These are phyloP conservation scores for Colletotrichum phormii DNA, from an alignment of 2,329 filamentous ascomycete species.

Conservation along the genomic window DNA sequence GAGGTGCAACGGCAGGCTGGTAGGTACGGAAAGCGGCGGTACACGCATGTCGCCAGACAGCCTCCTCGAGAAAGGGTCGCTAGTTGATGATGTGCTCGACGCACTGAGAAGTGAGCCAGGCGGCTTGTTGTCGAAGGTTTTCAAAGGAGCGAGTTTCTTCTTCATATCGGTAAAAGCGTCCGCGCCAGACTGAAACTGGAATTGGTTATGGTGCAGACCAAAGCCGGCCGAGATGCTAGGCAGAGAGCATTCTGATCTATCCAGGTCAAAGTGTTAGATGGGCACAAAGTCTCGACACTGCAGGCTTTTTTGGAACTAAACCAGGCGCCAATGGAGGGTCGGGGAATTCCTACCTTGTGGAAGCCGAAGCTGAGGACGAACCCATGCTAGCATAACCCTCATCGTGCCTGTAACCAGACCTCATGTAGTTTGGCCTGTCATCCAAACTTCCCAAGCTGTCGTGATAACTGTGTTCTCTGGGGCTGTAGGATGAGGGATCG, in stretches of 20 bases:
- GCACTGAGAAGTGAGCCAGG: conserved; percentile 56
- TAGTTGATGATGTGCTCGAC: conserved; percentile 46
- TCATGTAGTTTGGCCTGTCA: conserved; percentile 48
- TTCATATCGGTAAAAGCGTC: conserved; percentile 64
- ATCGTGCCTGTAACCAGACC: conserved; percentile 44
- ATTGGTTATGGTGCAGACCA: conserved; percentile 62
- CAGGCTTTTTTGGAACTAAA: background rate
- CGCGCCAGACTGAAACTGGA: conserved; percentile 58
- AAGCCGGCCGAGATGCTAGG: conserved; percentile 52
- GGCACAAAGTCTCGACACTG: conserved; percentile 3
- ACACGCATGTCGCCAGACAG: conserved; percentile 53
- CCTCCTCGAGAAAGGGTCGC: conserved; percentile 51
- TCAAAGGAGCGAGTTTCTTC: conserved; percentile 65
- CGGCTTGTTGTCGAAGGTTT: conserved; percentile 57
- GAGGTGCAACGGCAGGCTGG: conserved; percentile 47
- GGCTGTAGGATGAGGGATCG: conserved; percentile 40
- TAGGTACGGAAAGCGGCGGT: conserved; percentile 60
- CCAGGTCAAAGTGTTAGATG: conserved; percentile 36
- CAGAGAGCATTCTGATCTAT: conserved; percentile 56
- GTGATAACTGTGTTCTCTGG: conserved; percentile 42
- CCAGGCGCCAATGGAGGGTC: background rate
- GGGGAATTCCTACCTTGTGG: conserved; percentile 30
- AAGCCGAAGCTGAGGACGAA: conserved; percentile 47
- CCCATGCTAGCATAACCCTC: conserved; percentile 59
- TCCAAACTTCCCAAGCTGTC: conserved; percentile 54